Evolutionary conservation across 805 yeast genomes (phyloP), one percentile per base, ranked within the genome.

Genomic region (Ascoidea tarda): DNA sequence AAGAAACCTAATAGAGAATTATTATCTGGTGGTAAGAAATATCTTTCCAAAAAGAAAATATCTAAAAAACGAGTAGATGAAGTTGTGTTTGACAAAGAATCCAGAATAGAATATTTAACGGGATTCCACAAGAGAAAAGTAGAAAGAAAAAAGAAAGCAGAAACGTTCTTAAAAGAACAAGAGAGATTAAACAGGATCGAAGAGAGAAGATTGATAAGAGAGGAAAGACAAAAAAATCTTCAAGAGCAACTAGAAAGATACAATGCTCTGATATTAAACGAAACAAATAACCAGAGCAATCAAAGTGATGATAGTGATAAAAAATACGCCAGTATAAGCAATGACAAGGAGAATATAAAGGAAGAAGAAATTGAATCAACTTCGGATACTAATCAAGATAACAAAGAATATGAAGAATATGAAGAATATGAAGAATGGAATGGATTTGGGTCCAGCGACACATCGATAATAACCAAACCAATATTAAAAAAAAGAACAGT

Each of bases 61-160:
- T 47, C 46, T 6, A 33, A 74, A 42, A 79, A 78, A 63, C 75
- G 88, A 46, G 89, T 87, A 2, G 90, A 79, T 32, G 96, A 88
- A 65, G 95, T 93, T 33, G 79, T 77, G 1, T 93, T 89, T 65
- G 93, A 93, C 66, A 78, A 80, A 57, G 85, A 76, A 16, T 76
- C 84, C n/a, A 71, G 97, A 64, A 69, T 74, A 33, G 96, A 91
- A 55, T 91, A 81, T 65, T 70, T 91, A 59, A 91, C 97, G 2
- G 99, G 99, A 46, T 91, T 91, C 66, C 98, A 93, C 67, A 91
- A 91, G 69, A 78, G 99, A 62, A 91, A 91, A 65, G 65, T 91
- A 16, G 86, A 86, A 62, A 77, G 98, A 65, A 85, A 86, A 68
- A 90, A 88, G 69, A 81, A 83, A 58, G 98, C 97, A 0, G 81